Base-by-base conservation (phyloP, 495 filamentous ascomycete species). In the Friedmanniomyces simplex region DNA sequence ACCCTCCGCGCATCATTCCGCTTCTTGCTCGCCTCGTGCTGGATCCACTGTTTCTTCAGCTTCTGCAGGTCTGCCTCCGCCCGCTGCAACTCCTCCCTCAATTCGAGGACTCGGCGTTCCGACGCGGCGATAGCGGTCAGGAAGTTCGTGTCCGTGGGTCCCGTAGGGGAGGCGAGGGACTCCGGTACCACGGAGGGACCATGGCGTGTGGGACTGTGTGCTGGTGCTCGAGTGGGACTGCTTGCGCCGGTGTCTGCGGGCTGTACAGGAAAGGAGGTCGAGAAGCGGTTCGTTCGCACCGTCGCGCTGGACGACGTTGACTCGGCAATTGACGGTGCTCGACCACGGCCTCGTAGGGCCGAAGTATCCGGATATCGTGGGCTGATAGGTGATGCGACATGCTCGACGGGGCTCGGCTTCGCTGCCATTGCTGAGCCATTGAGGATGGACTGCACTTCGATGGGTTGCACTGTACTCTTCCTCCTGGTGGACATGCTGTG, bases 41-140 rank as follows among this genome's bases (percentile, higher is more conserved):
- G 69, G 1, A 85, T 79, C 88, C 88, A 86, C 65, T 93, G 87
- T 58, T 80, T 85, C 71, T 96, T 96, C 48, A 97, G 73, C 55
- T 74, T 80, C 32, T 74, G 71, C 55, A 98, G 73, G 34, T 96
- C 89, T 3, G 70, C 67, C 66, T 97, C 93, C 11, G 93, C 91
- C 52, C 82, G 83, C 8, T 73, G 69, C 13, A 98, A 76, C 68
- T 96, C 93, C 68, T 97, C 93, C 49, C 83, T 84, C 30, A 97
- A 75, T 73, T 97, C 93, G 42, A 98, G 73, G 6, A 98, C 91
- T 51, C 81, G 82, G n/a, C 93, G 82, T 68, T 98, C 93, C 70
- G 96, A 90, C 5, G 88, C 85, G 14, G 93, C 93, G 54, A 97
- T 83, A 32, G 88, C 86, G 36, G 88, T 88, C 41, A 98, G 81